Base-by-base conservation (phyloP, 257 asterid genomes). In the Petunia secreta region DNA sequence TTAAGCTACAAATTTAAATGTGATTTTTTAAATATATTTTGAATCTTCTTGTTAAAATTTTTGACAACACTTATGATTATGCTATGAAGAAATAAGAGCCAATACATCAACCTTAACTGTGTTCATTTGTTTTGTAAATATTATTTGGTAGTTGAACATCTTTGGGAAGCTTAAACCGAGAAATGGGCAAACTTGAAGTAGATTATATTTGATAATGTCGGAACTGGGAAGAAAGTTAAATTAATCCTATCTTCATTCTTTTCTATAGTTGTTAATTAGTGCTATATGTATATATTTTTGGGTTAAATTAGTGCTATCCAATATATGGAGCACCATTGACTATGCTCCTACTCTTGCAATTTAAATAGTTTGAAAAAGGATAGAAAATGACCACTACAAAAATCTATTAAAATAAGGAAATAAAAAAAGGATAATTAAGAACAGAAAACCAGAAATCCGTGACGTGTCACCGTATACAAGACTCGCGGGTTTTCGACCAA, bases 401-500 rank as follows among this genome's bases (percentile, higher is more conserved):
- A 34, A 62, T 1, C 25, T 25, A 62, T 64, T 11, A 38, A n/a
- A 68, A 44, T 4, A 44, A 46, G 0, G 3, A 68, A 41, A 63
- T 36, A 8, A 63, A 36, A 36, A 52, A 62, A 62, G 5, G 40
- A 63, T 36, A 63, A 63, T 63, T 10, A 37, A 6, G 3, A 0
- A 4, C 1, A 3, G 3, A 39, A 41, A 41, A 64, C 2, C 46
- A 1, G 40, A 62, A 9, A 25, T 69, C 41, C 11, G 50, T 71
- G 62, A 34, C 62, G 77, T 71, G 62, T 71, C 77, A 71, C 36
- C 13, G 3, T 48, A 34, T 44, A 11, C 77, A 71, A 71, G 44
- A 71, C 77, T 71, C 62, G 60, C 60, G 77, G 77, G 59, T 71
- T 48, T 71, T 71, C 44, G 50, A 71, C 77, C 2, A 71, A 71